Base-by-base conservation (phyloP, 2,329 filamentous ascomycete genomes). In the Pyrenophora teres region DNA sequence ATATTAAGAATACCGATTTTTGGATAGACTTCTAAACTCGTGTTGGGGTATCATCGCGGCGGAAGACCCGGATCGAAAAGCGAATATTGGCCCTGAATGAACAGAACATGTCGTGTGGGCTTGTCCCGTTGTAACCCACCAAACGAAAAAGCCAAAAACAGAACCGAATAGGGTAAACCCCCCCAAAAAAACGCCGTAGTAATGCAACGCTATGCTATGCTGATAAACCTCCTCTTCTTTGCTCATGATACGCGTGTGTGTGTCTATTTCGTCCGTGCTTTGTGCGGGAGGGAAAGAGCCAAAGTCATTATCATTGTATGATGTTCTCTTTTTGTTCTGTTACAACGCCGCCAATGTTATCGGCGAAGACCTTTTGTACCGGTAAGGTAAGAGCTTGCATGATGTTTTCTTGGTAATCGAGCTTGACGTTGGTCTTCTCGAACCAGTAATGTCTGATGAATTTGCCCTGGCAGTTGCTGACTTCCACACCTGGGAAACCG, bases 391-490 rank as follows among this genome's bases (percentile, higher is more conserved):
- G 58, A 40, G 71, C 70, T 41, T 74, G 69, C 71, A 74, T 74
- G 21, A 72, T 65, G 48, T 73, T 72, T 23, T 72, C 67, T 18
- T 57, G 59, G 49, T 68, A 71, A 36, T 73, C 69, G 4, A 60
- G 47, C 56, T 72, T 72, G 52, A 72, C 69, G 2, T 63, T 54
- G 9, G 47, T 21, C 55, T 74, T 74, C 6, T 72, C 66, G 54
- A 72, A 74, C 71, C 71, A 74, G 60, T 74, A 73, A 39, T 74
- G 71, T 27, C 71, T 63, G 23, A 74, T 64, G 46, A 72, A 71
- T 33, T 67, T 68, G 54, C 71, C 71, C 46, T 70, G 61, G 64
- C 71, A 74, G 37, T 72, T 62, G 45, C 69, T 69, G 43, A 70
- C 54, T 31, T 63, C 46, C 30, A 73, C 69, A 13, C 64, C 75